These are phyloP conservation scores for Trametes cingulata DNA, from an alignment of 768 basidiomycete species.

Conservation along the genomic window DNA sequence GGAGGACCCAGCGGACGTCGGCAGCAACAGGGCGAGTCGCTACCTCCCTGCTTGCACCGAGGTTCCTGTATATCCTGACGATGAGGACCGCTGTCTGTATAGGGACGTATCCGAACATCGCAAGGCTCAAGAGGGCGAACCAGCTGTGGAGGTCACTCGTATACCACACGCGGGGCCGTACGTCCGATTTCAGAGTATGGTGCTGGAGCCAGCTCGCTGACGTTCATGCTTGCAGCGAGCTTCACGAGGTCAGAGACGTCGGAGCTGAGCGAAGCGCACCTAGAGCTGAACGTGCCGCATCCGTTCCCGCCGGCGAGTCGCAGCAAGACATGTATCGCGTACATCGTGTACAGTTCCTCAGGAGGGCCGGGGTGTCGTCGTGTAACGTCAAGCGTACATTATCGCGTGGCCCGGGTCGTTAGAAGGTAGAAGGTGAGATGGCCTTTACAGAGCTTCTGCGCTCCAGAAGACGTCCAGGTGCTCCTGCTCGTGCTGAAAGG, in stretches of 20 bases:
- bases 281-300: no score
- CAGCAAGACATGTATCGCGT: no score
- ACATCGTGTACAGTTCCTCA: no score
- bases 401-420: no score
- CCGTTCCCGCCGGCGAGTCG: no score
- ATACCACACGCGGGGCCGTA: conserved; percentile 45
- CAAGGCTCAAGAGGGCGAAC: conserved; percentile 50
- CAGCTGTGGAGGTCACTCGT: conserved; percentile 50
- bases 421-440: no score
- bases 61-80: background rate
- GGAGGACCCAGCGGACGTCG: conserved; percentile 45
- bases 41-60: background rate
- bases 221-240: conserved; percentile 44
- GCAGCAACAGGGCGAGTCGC: conserved; percentile 42
- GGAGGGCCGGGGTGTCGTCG: no score
- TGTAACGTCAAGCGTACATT: no score
- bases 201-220: background rate
- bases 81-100: no score
- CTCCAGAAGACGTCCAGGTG: no score
- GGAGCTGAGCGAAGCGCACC: background rate
- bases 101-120: conserved; percentile 49
- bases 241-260: conserved; percentile 44
- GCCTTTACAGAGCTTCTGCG: no score
- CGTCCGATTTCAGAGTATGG: conserved; percentile 28
- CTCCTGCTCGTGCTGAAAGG: no score